These are phyloP conservation scores for Phytophthora agathidicida DNA, from an alignment of 352 stramenopile genomes.

Conservation along the genomic window DNA sequence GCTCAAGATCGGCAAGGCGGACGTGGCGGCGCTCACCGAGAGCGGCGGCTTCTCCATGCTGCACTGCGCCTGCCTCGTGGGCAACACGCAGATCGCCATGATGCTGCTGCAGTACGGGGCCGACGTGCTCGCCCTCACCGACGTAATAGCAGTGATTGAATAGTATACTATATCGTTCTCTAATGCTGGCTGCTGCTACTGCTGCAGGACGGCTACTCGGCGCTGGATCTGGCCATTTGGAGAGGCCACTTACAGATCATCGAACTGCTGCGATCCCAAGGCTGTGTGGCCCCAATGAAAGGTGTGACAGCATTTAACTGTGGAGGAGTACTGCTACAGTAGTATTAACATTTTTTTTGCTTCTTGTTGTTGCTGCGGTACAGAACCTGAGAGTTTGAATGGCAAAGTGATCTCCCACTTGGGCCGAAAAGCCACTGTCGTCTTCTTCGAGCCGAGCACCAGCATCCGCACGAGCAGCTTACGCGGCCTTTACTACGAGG, in stretches of 20 bases:
- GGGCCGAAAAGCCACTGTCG: constrained; percentile 73
- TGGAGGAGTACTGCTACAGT: not conserved
- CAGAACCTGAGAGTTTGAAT: constrained; percentile 83
- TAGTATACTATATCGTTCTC: too few species aligned
- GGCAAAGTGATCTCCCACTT: constrained; percentile 75
- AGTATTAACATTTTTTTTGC: constrained; percentile 3
- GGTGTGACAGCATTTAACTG: constrained; percentile 31
- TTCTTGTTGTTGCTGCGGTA: not conserved
- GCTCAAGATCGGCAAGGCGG: constrained; percentile 84
- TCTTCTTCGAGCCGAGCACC: constrained; percentile 83
- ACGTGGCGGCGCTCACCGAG: constrained; percentile 78
- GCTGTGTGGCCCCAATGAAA: constrained; percentile 86
- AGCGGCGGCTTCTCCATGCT: constrained; percentile 85
- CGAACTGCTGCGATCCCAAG: constrained; percentile 79
- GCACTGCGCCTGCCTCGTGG: constrained; percentile 73
- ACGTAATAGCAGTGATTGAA: constrained; percentile 40
- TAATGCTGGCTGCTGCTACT: not conserved
- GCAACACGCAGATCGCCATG: constrained; percentile 89
- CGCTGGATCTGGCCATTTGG: constrained; percentile 84
- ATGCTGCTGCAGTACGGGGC: constrained; percentile 85
- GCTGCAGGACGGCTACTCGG: constrained; percentile 77
- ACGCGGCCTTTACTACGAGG: constrained; percentile 81
- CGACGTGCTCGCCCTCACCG: constrained; percentile 76
- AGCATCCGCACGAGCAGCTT: constrained; percentile 77
- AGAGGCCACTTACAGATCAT: constrained; percentile 85